Evolutionary conservation across 352 stramenopile genomes (phyloP).

Genomic region (Plasmopara halstedii): DNA sequence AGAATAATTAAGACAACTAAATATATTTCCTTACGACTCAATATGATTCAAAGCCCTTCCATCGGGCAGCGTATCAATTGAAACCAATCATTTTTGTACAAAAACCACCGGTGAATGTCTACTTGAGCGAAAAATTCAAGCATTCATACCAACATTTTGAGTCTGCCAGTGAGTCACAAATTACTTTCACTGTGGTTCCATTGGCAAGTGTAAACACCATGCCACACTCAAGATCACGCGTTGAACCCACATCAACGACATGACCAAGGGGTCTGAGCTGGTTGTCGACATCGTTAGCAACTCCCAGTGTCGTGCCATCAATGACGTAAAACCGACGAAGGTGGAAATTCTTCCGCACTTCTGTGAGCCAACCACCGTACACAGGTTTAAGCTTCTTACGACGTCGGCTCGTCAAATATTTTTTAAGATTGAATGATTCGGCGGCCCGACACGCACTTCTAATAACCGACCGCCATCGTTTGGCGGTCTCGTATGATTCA

Average conservation of each 20-base stretch:
- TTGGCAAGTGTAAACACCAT: conserved; percentile 61
- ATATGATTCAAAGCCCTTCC: conserved; percentile 9
- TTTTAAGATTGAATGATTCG: conserved; percentile 56
- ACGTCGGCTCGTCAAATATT: conserved; percentile 55
- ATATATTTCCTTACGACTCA: conserved; percentile 8
- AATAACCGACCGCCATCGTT: conserved; percentile 68
- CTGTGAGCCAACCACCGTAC: conserved; percentile 77
- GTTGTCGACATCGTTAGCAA: conserved; percentile 78
- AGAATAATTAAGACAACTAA: conserved; percentile 22
- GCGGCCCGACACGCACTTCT: conserved; percentile 35
- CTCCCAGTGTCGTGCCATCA: conserved; percentile 53
- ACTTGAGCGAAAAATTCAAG: conserved; percentile 39
- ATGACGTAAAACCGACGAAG: conserved; percentile 75
- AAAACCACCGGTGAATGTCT: conserved; percentile 12
- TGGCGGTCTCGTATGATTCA: conserved; percentile 71
- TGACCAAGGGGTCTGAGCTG: conserved; percentile 56
- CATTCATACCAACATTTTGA: conserved; percentile 72
- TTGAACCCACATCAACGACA: conserved; percentile 55
- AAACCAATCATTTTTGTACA: conserved; percentile 27
- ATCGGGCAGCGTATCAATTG: conserved; percentile 5
- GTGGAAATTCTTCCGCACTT: conserved; percentile 27
- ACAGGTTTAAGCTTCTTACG: conserved; percentile 61
- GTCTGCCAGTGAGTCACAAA: conserved; percentile 62
- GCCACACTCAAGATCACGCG: conserved; percentile 52
- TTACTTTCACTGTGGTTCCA: conserved; percentile 54